phyloP scores from a whole-genome alignment of 2,329 filamentous ascomycete species.

The Aspergillus hortae region DNA sequence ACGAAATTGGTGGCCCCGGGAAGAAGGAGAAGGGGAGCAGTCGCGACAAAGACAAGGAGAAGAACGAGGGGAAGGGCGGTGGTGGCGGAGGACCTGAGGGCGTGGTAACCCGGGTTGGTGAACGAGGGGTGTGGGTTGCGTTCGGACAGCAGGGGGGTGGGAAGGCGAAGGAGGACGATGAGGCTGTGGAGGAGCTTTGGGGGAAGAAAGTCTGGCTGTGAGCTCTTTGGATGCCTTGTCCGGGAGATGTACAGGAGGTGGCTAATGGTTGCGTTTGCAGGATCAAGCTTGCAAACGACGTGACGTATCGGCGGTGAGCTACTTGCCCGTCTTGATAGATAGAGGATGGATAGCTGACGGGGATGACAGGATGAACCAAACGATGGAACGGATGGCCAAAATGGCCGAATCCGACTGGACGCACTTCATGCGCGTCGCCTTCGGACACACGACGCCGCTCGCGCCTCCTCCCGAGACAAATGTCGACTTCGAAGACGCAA shows the following conservation, averaged over 20 bases:
- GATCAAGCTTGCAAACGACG: slow-evolving; percentile 64
- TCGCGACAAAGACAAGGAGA: slow-evolving; percentile 23
- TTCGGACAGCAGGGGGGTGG: slow-evolving; percentile 38
- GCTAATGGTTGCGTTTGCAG: slow-evolving; percentile 33
- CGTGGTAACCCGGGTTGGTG: slow-evolving; percentile 44
- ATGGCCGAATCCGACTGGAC: slow-evolving; percentile 55
- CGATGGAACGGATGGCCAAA: slow-evolving; percentile 58
- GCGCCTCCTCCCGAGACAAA: slow-evolving; percentile 45
- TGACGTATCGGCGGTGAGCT: slow-evolving; percentile 58
- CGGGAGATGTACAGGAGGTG: neutral
- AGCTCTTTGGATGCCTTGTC: slow-evolving; percentile 21
- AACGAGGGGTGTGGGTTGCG: slow-evolving; percentile 43
- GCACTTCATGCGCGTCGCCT: slow-evolving; percentile 57
- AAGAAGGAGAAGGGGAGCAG: slow-evolving; percentile 33
- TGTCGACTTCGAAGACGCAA: slow-evolving; percentile 52
- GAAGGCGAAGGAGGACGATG: slow-evolving; percentile 38
- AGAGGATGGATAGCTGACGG: slow-evolving; percentile 7
- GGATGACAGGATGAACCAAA: slow-evolving; percentile 55
- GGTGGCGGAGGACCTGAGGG: slow-evolving; percentile 31
- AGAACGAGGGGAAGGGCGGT: slow-evolving; percentile 27
- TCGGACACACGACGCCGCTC: slow-evolving; percentile 56
- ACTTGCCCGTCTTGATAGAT: neutral
- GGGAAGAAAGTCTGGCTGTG: slow-evolving; percentile 61
- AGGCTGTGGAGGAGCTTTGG: slow-evolving; percentile 49
- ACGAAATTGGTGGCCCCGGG: slow-evolving; percentile 32